Conservation (phyloP, 2,329 filamentous ascomycete species). For the Nigrograna mackinnonii region DNA sequence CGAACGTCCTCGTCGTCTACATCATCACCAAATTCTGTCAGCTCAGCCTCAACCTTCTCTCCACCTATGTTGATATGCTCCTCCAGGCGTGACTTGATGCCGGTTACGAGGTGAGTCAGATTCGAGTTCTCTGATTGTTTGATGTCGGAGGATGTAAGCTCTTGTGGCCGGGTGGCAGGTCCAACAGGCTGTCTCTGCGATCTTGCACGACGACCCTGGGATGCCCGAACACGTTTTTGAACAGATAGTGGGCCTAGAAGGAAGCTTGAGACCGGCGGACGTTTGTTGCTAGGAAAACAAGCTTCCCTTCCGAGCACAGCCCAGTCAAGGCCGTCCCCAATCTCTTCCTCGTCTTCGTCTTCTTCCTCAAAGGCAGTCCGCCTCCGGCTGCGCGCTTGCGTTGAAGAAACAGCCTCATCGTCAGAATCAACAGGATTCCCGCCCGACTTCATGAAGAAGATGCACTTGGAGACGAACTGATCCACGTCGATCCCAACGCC, state of each 20-base stretch:
- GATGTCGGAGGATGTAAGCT: slow-evolving; percentile 75
- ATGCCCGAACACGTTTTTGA: slow-evolving; percentile 77
- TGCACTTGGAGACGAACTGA: slow-evolving; percentile 88
- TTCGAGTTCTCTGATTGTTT: slow-evolving; percentile 77
- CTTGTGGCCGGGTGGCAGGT: slow-evolving; percentile 74
- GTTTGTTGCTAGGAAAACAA: slow-evolving; percentile 71
- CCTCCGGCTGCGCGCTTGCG: slow-evolving; percentile 55
- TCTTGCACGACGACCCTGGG: slow-evolving; percentile 68
- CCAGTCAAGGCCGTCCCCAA: slow-evolving; percentile 80
- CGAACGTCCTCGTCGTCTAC: slow-evolving; percentile 38
- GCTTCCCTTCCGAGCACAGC: slow-evolving; percentile 77
- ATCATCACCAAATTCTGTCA: slow-evolving; percentile 39
- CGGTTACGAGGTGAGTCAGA: slow-evolving; percentile 75
- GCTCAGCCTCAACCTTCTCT: slow-evolving; percentile 48
- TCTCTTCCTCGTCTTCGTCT: slow-evolving; percentile 66
- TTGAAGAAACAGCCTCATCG: slow-evolving; percentile 56
- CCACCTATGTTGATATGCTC: slow-evolving; percentile 39
- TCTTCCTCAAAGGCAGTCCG: slow-evolving; percentile 50
- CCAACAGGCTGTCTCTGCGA: slow-evolving; percentile 70
- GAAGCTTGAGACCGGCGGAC: slow-evolving; percentile 80
- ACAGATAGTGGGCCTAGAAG: slow-evolving; percentile 86
- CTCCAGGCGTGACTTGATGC: slow-evolving; percentile 67
- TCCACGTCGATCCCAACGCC: slow-evolving; percentile 83
- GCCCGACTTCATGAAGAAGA: slow-evolving; percentile 76
- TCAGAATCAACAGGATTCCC: slow-evolving; percentile 46